phyloP scores from a whole-genome alignment of 768 basidiomycete genomes.

The Pleurotus cornucopiae region DNA sequence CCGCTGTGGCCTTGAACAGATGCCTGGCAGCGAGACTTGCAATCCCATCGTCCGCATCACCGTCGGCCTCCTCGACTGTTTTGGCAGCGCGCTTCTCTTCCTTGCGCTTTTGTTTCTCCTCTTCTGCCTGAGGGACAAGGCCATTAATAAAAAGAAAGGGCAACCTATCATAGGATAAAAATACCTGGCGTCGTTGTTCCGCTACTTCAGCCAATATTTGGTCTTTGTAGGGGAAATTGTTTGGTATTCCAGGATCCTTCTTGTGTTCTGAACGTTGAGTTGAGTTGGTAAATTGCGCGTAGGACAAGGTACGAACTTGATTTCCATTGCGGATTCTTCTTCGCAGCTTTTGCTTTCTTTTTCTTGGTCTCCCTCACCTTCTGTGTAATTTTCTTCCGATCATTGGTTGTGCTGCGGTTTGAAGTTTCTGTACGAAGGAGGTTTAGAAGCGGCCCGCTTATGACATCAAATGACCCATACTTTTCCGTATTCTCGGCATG shows the following conservation, averaged over 20 bases:
- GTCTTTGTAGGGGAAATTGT: constrained; percentile 91
- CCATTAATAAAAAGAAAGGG: background rate
- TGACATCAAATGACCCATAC: constrained; percentile 28
- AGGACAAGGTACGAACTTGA: constrained; percentile 53
- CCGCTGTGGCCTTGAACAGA: constrained; percentile 29
- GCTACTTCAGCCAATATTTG: constrained; percentile 89
- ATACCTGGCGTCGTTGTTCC: constrained; percentile 71
- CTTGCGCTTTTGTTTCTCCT: constrained; percentile 67
- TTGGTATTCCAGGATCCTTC: constrained; percentile 93
- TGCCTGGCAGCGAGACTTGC: constrained; percentile 40
- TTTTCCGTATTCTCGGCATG: constrained; percentile 72
- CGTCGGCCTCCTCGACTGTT: constrained; percentile 22
- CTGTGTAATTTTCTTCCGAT: constrained; percentile 67
- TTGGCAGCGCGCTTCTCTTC: constrained; percentile 53
- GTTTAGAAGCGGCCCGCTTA: no score
- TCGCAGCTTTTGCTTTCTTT: constrained; percentile 70
- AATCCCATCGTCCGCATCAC: constrained; percentile 41
- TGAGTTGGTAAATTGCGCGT: background rate
- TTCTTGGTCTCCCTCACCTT: constrained; percentile 74
- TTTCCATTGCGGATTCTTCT: constrained; percentile 85
- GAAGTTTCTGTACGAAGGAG: constrained; percentile 60
- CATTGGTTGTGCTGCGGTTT: constrained; percentile 70
- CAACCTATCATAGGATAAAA: constrained; percentile 15
- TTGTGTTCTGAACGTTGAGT: constrained; percentile 48
- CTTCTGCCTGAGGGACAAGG: constrained; percentile 50